Evolutionary conservation across 208 protist genomes (phyloP).

Genomic region (Phytomonas francai): DNA sequence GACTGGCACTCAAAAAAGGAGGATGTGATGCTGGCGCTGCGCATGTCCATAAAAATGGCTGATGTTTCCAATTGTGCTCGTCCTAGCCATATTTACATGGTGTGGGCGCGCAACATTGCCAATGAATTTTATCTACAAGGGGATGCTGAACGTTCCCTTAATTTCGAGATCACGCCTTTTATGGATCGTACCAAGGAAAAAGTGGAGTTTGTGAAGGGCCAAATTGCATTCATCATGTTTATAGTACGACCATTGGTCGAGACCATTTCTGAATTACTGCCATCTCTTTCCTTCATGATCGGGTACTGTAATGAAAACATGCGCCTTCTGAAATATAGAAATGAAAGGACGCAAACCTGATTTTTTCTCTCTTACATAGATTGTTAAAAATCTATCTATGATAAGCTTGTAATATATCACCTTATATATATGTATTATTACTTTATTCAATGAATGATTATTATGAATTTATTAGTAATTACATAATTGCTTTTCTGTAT

Average conservation of each 20-base stretch:
- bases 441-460: neutral
- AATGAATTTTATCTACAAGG: constrained; percentile 93
- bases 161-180: constrained; percentile 86
- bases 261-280: constrained; percentile 74
- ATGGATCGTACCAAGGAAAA: constrained; percentile 84
- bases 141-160: constrained; percentile 74
- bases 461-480: neutral
- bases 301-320: constrained; percentile 74
- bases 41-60: constrained; percentile 92
- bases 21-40: constrained; percentile 81
- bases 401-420: neutral
- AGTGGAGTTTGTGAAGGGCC: constrained; percentile 81
- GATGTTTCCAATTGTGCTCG: constrained; percentile 92
- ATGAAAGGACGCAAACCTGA: constrained; percentile 1
- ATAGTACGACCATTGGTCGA: constrained; percentile 89
- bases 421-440: neutral
- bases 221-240: constrained; percentile 91
- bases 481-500: neutral
- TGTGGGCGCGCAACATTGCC: constrained; percentile 90
- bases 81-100: constrained; percentile 75
- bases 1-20: constrained; percentile 76
- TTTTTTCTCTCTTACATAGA: constrained; percentile 5
- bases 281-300: constrained; percentile 69
- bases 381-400: constrained; percentile 1
- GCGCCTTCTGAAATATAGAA: neutral